Percentiles rank a stretch among this genome's conserved stretches.
phyloP scores from a whole-genome alignment of 768 basidiomycete species.

The Boletus rubropictus region DNA sequence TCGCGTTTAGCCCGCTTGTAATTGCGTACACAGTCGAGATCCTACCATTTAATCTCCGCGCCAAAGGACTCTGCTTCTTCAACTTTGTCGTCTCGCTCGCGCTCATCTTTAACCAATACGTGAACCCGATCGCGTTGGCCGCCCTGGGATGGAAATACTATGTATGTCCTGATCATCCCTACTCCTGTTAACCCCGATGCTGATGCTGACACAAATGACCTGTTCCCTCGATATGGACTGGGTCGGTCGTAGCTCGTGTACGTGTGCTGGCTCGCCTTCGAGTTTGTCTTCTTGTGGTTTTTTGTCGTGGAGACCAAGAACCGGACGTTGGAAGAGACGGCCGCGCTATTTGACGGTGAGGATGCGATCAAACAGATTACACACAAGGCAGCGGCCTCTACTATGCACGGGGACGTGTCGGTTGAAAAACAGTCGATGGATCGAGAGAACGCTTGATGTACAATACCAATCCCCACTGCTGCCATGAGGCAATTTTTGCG shows the following conservation, averaged over 20 bases:
- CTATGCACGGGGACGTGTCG: background rate
- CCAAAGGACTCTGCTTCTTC: constrained; percentile 76
- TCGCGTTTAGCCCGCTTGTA: constrained; percentile 74
- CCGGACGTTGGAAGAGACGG: constrained; percentile 67
- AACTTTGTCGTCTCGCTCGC: constrained; percentile 60
- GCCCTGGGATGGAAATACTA: constrained; percentile 47
- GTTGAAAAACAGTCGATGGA: constrained; percentile 7
- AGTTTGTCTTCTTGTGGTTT: constrained; percentile 12
- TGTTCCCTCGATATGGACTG: background rate
- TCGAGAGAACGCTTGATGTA: background rate
- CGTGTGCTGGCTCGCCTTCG: constrained; percentile 17
- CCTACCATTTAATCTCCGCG: constrained; percentile 71
- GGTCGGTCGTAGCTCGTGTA: constrained; percentile 13
- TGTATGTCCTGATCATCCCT: background rate
- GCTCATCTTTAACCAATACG: constrained; percentile 73
- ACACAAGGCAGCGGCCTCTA: constrained; percentile 7
- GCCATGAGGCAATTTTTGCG: background rate
- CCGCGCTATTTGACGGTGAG: constrained; percentile 67
- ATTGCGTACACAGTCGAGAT: constrained; percentile 67
- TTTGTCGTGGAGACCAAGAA: constrained; percentile 21
- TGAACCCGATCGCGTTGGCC: constrained; percentile 69
- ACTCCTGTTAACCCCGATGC: no score
- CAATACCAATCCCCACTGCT: no score
- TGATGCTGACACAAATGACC: background rate
- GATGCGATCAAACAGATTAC: constrained; percentile 17